Evolutionary conservation across 768 basidiomycete genomes (phyloP), one percentile per base, ranked within the genome.

Genomic region (Favolaschia claudopus): DNA sequence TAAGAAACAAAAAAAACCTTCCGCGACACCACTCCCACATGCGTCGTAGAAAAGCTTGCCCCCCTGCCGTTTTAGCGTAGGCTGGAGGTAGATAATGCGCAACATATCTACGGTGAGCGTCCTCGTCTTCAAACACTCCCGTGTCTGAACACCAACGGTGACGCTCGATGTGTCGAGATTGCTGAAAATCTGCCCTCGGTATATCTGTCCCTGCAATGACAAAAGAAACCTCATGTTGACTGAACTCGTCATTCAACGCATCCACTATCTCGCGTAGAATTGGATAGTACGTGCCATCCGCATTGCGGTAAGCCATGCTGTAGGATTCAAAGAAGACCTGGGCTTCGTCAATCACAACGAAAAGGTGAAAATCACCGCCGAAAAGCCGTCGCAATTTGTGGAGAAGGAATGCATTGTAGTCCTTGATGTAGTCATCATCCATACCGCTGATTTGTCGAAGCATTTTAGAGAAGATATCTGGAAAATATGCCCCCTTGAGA

Each of bases 141-240:
- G 48, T 50, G 20, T 50, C 32, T 5, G 56, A 58, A 36, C 37
- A 40, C 56, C 56, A 58, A 3, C 46, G 45, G 46, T 48, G 49
- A 20, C 37, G 49, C 32, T 25, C 15, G 5, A 34, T 20, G 13
- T 42, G 32, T 12, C 19, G 38, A 9, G 51, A 42, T 22, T 32
- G 24, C 20, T 24, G 20, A 28, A 53, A 43, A 15, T 31, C 37
- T n/a, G 38, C n/a, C n/a, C 29, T 51, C 7, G 50, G 50, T 17
- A 51, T 51, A 7, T 40, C 9, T 9, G 51, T 53, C 17, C 39
- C 51, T 1, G 19, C 40, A 5, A 32, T 34, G 13, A 53, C 51
- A 28, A 53, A 43, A 7, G 51, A 42, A 6, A 53, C 24, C 34
- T 53, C 51, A 10, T 53, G 29, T 7, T 12, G 19, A 8, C 17